A percentile compares a stretch with the other conserved stretches of the same genome.
phyloP scores from a whole-genome alignment of 768 basidiomycete genomes.

The Gyrodon lividus region DNA sequence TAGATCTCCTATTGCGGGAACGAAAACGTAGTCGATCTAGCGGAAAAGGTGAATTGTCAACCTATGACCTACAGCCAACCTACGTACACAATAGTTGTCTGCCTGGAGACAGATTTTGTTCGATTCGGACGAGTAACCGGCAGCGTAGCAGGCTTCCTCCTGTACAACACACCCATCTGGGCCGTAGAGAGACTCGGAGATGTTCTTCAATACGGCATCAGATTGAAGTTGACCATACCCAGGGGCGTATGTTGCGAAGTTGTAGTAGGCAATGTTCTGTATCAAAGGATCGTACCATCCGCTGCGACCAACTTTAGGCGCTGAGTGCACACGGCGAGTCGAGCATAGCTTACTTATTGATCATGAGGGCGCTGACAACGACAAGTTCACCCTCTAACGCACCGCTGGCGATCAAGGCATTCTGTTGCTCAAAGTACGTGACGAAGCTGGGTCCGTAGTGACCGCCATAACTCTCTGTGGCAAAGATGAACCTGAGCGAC shows the following conservation, averaged over 20 bases:
- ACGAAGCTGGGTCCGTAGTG: slow-evolving; percentile 68
- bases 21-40: slow-evolving; percentile 47
- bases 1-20: slow-evolving; percentile 50
- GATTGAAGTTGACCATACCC: slow-evolving; percentile 64
- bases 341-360: slow-evolving; percentile 50
- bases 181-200: slow-evolving; percentile 50
- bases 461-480: slow-evolving; percentile 68
- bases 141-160: slow-evolving; percentile 55
- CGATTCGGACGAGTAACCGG: slow-evolving; percentile 45
- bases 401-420: slow-evolving; percentile 46
- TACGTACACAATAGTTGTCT: slow-evolving; percentile 55
- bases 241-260: slow-evolving; percentile 60
- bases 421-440: slow-evolving; percentile 64
- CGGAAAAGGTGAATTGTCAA: not conserved
- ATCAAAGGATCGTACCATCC: slow-evolving; percentile 68
- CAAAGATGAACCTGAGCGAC: slow-evolving; percentile 51
- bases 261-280: slow-evolving; percentile 59
- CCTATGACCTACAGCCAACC: not conserved
- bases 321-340: not conserved
- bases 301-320: slow-evolving; percentile 30
- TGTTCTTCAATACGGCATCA: slow-evolving; percentile 40
- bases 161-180: slow-evolving; percentile 53
- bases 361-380: slow-evolving; percentile 58
- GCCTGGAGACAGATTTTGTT: slow-evolving; percentile 50
- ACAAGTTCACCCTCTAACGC: slow-evolving; percentile 48